Conservation (phyloP, 768 basidiomycete genomes). For the Trametes cingulata region DNA sequence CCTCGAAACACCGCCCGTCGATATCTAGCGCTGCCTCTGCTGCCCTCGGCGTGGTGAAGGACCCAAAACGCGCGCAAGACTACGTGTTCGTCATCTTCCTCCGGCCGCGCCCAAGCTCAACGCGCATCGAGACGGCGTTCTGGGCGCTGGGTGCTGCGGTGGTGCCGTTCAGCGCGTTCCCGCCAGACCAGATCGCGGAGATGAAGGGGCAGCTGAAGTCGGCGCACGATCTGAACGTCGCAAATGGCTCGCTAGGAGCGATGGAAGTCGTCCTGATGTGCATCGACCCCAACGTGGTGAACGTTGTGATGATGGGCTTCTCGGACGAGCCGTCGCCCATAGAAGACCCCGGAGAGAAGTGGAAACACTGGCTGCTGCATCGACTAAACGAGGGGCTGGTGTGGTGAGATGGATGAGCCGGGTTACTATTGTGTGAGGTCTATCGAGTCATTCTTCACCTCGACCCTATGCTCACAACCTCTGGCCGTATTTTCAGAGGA, state of each 20-base stretch:
- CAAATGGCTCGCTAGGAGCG: constrained; percentile 11
- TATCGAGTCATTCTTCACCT: no score
- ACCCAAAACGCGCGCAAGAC: constrained; percentile 9
- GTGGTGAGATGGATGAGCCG: neutral
- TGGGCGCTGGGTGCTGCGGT: constrained; percentile 16
- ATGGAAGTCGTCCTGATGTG: constrained; percentile 17
- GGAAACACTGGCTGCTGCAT: constrained; percentile 13
- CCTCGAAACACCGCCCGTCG: constrained; percentile 23
- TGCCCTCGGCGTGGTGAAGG: constrained; percentile 18
- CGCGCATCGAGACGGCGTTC: constrained; percentile 19
- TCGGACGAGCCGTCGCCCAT: constrained; percentile 1
- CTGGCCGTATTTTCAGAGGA: no score
- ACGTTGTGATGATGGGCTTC: constrained; percentile 20
- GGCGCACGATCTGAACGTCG: constrained; percentile 5
- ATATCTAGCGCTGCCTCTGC: constrained; percentile 18
- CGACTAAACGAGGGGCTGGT: constrained; percentile 6
- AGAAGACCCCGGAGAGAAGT: constrained; percentile 4
- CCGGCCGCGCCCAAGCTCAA: constrained; percentile 8
- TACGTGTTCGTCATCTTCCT: constrained; percentile 19
- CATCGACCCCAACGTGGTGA: constrained; percentile 12
- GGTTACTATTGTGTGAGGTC: neutral
- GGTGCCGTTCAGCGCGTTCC: constrained; percentile 14
- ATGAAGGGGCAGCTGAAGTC: constrained; percentile 18
- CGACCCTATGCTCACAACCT: no score
- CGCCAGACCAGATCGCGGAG: constrained; percentile 14